Conservation (phyloP, 1,284 basidiomycete genomes). For the Nidula niveotomentosa region DNA sequence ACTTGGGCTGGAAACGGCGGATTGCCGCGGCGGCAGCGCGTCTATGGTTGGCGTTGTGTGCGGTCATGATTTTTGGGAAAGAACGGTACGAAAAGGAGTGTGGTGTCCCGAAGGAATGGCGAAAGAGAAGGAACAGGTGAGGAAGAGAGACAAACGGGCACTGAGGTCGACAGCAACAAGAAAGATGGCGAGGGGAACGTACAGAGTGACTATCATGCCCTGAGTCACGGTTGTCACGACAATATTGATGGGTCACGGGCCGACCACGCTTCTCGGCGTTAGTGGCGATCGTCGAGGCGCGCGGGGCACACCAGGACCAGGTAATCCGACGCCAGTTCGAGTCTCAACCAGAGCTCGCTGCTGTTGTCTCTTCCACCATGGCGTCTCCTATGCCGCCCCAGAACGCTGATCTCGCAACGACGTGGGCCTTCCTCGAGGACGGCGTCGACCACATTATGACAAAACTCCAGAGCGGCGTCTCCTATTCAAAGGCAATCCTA, state of each 20-base stretch:
- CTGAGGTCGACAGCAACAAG: no score
- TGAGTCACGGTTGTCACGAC: no score
- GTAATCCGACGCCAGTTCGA: no score
- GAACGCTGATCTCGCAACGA: conserved; percentile 76
- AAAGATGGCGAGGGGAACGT: no score
- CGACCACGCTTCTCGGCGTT: no score
- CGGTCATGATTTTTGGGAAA: background rate
- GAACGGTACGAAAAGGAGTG: background rate
- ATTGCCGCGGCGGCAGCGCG: background rate
- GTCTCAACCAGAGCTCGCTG: no score
- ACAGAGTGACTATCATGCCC: no score
- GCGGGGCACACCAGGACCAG: no score
- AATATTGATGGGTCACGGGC: no score
- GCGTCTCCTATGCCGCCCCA: conserved; percentile 55
- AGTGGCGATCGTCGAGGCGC: no score
- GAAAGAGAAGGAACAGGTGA: background rate
- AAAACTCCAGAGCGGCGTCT: conserved; percentile 80
- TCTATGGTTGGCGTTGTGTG: background rate
- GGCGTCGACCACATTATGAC: conserved; percentile 96
- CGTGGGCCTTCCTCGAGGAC: conserved; percentile 86
- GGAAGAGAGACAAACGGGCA: conserved; percentile 8
- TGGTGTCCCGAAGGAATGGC: background rate
- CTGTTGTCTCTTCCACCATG: no score
- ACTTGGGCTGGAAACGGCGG: background rate
- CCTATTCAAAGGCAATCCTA: conserved; percentile 63